Evolutionary conservation across 2,329 filamentous ascomycete genomes (phyloP), one percentile per base, ranked within the genome.

Genomic region (Colletotrichum liriopes): DNA sequence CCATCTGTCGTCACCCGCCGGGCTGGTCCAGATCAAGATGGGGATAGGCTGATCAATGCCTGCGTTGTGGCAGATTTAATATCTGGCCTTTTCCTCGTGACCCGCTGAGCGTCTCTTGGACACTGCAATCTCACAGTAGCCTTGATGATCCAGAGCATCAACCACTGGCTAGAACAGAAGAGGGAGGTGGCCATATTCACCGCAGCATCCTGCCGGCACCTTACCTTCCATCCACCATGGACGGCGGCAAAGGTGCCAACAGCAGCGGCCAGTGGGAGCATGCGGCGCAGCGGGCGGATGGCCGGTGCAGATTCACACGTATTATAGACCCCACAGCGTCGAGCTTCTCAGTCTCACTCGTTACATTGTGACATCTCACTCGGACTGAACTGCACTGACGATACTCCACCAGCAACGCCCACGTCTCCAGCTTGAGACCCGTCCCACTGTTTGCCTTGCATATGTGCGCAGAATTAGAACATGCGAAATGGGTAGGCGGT

Each of bases 1-100:
- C 56, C 56, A 63, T 58, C 56, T 68, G 68, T 71, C 58, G 68
- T 71, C 58, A 71, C 49, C 43, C 49, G 49, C 32, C 32, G 29
- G 18, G 55, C 47, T 61, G 63, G 55, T 56, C 67, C 45, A 39
- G 32, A 56, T 67, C 49, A 32, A 71, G 47, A 51, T 54, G 63
- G 39, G 37, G 32, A 47, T 32, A 2, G 55, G 64, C n/a, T 51
- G 64, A 71, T 67, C 58, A 49, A 49, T 67, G 41, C 26, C 68
- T 67, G 51, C 56, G 45, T 68, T 56, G 9, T 51, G 68, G 32
- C 51, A 45, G 56, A 35, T 62, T 49, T 37, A 32, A 58, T 60
- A 35, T 67, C 32, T 61, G 39, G 32, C 39, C 29, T 52, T 37
- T 54, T 62, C 8, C 55, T 20, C 16, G 12, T 62, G 64, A 51